A percentile compares a stretch with the other conserved stretches of the same genome.
These are phyloP conservation scores for Aspergillus conjunctus DNA, from an alignment of 495 filamentous ascomycete genomes.

Conservation along the genomic window DNA sequence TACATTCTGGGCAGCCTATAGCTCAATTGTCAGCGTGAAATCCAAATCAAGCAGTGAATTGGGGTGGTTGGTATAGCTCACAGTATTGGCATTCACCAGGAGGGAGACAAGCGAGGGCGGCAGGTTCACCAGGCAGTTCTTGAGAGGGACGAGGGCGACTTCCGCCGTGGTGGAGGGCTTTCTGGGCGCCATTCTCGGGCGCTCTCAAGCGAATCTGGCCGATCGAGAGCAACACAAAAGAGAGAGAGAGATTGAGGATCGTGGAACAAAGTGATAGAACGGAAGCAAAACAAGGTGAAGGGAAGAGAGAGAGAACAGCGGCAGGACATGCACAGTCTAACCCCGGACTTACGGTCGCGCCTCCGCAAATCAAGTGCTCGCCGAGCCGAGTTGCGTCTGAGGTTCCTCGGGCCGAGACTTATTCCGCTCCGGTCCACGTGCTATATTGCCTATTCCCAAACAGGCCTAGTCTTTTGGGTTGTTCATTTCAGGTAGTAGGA, in stretches of 20 bases:
- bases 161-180: constrained; percentile 73
- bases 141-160: constrained; percentile 77
- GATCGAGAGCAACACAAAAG: constrained; percentile 8
- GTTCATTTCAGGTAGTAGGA: background rate
- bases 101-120: constrained; percentile 80
- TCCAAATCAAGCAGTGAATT: background rate
- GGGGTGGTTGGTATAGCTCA: constrained; percentile 45
- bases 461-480: constrained; percentile 14
- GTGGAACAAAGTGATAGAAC: constrained; percentile 6
- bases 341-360: constrained; percentile 33
- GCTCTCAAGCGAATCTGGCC: constrained; percentile 18
- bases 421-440: constrained; percentile 35
- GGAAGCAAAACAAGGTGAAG: constrained; percentile 11
- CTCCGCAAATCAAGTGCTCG: constrained; percentile 32
- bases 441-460: background rate
- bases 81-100: constrained; percentile 84
- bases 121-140: constrained; percentile 93
- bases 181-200: constrained; percentile 61
- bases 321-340: constrained; percentile 19
- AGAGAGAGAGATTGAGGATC: constrained; percentile 9
- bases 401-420: constrained; percentile 37
- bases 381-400: constrained; percentile 30
- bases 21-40: background rate
- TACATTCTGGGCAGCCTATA: constrained; percentile 87
- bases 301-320: constrained; percentile 16